Evolutionary conservation across 2,329 filamentous ascomycete genomes (phyloP).

Genomic region (Ciborinia camelliae): DNA sequence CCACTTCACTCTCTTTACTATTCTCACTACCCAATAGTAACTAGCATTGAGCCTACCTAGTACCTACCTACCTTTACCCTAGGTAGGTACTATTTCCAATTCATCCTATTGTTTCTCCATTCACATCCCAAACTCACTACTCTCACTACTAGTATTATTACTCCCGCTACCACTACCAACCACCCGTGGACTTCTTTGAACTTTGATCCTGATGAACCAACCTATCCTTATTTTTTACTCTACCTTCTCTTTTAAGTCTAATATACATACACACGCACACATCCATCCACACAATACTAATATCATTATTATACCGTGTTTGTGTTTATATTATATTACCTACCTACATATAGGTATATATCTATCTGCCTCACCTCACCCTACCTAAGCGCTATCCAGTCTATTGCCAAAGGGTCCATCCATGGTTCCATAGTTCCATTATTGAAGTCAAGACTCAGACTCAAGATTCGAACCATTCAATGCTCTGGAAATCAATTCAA

Average conservation of each 20-base stretch:
- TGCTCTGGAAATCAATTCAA: neutral
- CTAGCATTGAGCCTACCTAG: too few relatives aligned
- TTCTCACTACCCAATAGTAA: neutral
- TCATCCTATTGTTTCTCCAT: neutral
- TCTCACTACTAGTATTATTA: conserved; percentile 1
- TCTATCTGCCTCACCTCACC: neutral
- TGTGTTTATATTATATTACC: neutral
- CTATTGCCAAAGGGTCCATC: neutral
- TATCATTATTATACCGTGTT: neutral
- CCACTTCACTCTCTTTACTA: conserved; percentile 6
- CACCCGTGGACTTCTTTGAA: neutral
- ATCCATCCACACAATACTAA: too few relatives aligned
- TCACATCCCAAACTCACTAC: neutral
- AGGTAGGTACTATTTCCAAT: conserved; percentile 2
- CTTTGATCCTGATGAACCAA: neutral
- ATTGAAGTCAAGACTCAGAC: neutral
- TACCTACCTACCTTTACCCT: too few relatives aligned
- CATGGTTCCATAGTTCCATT: too few relatives aligned
- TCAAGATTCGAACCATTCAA: too few relatives aligned
- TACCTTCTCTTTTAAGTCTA: too few relatives aligned
- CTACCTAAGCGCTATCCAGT: neutral
- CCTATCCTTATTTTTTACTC: neutral
- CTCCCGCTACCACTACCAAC: too few relatives aligned
- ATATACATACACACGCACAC: too few relatives aligned
- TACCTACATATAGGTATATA: too few relatives aligned